Conservation (phyloP, 768 basidiomycete genomes). For the Trametes punicea region DNA sequence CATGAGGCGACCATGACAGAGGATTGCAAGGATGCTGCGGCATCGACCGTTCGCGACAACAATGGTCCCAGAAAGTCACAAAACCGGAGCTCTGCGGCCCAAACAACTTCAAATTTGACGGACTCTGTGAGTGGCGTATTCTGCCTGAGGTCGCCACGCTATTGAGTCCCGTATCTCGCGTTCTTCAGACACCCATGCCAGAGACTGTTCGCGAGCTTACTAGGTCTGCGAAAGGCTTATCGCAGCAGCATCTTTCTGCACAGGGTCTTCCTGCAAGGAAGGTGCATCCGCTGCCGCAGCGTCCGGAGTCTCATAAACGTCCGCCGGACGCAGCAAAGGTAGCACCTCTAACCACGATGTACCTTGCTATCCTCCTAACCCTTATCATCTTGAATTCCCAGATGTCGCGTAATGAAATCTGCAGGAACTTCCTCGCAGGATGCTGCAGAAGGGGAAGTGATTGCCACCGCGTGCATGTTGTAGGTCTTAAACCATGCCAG, state of each 20-base stretch:
- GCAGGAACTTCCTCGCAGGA: slow-evolving; percentile 7
- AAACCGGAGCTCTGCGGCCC: background rate
- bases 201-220: background rate
- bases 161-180: background rate
- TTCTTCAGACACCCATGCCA: background rate
- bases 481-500: background rate
- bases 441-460: slow-evolving; percentile 5
- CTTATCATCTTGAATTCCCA: background rate
- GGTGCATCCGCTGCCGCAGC: slow-evolving; percentile 1
- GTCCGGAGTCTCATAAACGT: background rate
- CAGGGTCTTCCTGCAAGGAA: background rate
- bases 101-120: background rate
- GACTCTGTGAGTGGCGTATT: slow-evolving; percentile 2
- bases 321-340: background rate
- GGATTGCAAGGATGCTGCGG: slow-evolving; percentile 4
- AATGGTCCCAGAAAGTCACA: background rate
- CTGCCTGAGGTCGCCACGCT: background rate
- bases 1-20: slow-evolving; percentile 3
- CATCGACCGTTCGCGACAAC: slow-evolving; percentile 2
- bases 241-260: background rate
- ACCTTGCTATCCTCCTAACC: background rate
- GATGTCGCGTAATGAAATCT: slow-evolving; percentile 3
- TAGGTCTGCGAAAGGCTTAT: no score
- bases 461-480: slow-evolving; percentile 3
- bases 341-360: background rate